Evolutionary conservation across 345 rosid genomes (phyloP).

Genomic region (Melaleuca quinquenervia): DNA sequence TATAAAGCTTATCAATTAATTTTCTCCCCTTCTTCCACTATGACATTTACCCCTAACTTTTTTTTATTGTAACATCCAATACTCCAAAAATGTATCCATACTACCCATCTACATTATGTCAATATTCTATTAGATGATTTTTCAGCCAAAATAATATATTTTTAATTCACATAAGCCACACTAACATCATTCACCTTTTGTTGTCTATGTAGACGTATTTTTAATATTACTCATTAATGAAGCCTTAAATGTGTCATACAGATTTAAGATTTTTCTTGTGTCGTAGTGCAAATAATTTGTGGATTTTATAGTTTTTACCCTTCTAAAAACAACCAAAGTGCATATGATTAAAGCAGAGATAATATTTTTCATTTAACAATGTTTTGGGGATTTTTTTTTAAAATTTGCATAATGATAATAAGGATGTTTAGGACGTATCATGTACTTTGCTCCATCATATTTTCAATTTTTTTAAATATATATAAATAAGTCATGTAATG

Average conservation of each 20-base stretch:
- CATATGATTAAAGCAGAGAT: too few species aligned
- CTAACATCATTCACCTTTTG: neutral
- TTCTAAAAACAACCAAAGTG: too few species aligned
- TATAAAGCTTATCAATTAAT: neutral
- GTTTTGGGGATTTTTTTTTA: too few species aligned
- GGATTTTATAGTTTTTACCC: neutral
- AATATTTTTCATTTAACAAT: too few species aligned
- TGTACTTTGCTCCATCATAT: too few species aligned
- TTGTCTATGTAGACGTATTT: neutral
- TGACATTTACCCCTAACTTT: neutral
- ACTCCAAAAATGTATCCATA: neutral
- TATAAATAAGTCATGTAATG: neutral
- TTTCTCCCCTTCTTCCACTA: too few species aligned
- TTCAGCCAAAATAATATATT: neutral
- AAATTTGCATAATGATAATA: too few species aligned
- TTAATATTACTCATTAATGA: neutral
- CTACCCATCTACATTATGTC: too few species aligned
- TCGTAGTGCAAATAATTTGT: fast-evolving
- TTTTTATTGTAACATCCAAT: neutral
- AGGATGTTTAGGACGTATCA: too few species aligned
- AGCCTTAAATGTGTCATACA: neutral
- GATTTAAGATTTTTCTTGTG: neutral
- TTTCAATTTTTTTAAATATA: too few species aligned
- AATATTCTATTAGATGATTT: too few species aligned
- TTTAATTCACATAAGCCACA: neutral